A percentile compares a stretch with the other conserved stretches of the same genome.
These are phyloP conservation scores for Rhodotorula sp. DNA, from an alignment of 1,284 basidiomycete genomes.

Conservation along the genomic window DNA sequence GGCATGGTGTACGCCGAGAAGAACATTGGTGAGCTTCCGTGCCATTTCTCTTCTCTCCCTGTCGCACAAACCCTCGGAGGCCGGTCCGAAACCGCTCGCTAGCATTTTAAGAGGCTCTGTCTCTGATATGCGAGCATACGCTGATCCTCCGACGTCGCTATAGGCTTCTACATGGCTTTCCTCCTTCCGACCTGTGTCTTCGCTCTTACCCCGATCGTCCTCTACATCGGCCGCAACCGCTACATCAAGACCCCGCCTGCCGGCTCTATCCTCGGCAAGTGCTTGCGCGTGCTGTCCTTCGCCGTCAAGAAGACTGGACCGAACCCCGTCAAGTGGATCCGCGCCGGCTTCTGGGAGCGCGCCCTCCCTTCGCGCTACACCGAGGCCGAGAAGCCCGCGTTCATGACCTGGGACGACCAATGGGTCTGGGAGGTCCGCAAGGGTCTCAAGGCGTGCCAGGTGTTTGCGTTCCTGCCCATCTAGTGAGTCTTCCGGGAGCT, in stretches of 20 bases:
- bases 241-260: slow-evolving; percentile 68
- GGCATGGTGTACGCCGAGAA: slow-evolving; percentile 49
- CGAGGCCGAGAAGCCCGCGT: slow-evolving; percentile 48
- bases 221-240: slow-evolving; percentile 63
- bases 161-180: slow-evolving; percentile 52
- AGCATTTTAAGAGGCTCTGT: too few species aligned
- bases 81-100: too few species aligned
- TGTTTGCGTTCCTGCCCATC: slow-evolving; percentile 67
- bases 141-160: neutral
- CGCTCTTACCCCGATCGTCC: slow-evolving; percentile 61
- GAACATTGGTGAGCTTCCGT: slow-evolving; percentile 40
- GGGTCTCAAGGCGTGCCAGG: slow-evolving; percentile 77
- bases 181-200: slow-evolving; percentile 51
- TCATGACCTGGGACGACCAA: slow-evolving; percentile 57
- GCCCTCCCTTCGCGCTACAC: slow-evolving; percentile 59
- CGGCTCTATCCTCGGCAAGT: slow-evolving; percentile 69
- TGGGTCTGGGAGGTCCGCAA: slow-evolving; percentile 81
- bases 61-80: neutral
- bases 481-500: slow-evolving; percentile 41
- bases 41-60: neutral
- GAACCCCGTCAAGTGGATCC: slow-evolving; percentile 52
- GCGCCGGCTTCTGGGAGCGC: slow-evolving; percentile 72
- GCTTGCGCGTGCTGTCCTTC: slow-evolving; percentile 46
- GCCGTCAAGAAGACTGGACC: slow-evolving; percentile 48
- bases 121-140: too few species aligned